Percentiles rank a stretch among this genome's conserved stretches.
phyloP scores from a whole-genome alignment of 108 stramenopile genomes.

The Cylindrotheca fusiformis region DNA sequence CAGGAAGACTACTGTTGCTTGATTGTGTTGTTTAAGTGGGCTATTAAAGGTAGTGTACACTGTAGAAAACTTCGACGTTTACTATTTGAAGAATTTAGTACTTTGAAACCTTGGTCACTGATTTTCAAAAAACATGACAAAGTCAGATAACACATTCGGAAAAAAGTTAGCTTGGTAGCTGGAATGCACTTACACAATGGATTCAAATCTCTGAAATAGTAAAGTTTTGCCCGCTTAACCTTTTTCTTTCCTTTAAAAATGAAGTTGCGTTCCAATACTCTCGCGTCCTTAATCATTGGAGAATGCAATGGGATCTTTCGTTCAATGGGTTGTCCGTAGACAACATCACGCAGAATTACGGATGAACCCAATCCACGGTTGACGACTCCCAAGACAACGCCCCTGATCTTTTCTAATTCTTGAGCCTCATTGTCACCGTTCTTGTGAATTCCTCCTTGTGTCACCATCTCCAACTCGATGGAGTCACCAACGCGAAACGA shows the following conservation, averaged over 20 bases:
- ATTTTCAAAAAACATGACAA: not conserved
- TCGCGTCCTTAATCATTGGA: constrained; percentile 70
- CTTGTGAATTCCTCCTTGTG: constrained; percentile 54
- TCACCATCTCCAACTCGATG: constrained; percentile 65
- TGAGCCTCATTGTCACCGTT: constrained; percentile 36
- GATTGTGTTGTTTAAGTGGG: too few relatives aligned
- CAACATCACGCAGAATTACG: constrained; percentile 71
- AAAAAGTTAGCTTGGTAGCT: constrained; percentile 1
- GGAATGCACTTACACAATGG: constrained; percentile 29
- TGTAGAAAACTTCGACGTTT: too few relatives aligned
- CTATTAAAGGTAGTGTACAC: too few relatives aligned
- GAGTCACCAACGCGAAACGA: constrained; percentile 76
- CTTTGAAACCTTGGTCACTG: constrained; percentile 31
- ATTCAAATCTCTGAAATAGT: constrained; percentile 37
- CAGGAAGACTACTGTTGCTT: too few relatives aligned
- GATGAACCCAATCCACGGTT: constrained; percentile 64
- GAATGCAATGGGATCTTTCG: constrained; percentile 75
- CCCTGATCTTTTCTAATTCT: constrained; percentile 63
- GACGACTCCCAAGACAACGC: constrained; percentile 71
- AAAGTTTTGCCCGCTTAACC: constrained; percentile 82
- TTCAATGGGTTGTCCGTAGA: constrained; percentile 74
- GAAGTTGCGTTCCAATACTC: constrained; percentile 83
- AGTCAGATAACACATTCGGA: not conserved
- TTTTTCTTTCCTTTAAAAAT: constrained; percentile 86
- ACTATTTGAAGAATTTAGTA: constrained; percentile 5